These are phyloP conservation scores for Linderniella brevidens DNA, from an alignment of 257 asterid genomes.

Conservation along the genomic window DNA sequence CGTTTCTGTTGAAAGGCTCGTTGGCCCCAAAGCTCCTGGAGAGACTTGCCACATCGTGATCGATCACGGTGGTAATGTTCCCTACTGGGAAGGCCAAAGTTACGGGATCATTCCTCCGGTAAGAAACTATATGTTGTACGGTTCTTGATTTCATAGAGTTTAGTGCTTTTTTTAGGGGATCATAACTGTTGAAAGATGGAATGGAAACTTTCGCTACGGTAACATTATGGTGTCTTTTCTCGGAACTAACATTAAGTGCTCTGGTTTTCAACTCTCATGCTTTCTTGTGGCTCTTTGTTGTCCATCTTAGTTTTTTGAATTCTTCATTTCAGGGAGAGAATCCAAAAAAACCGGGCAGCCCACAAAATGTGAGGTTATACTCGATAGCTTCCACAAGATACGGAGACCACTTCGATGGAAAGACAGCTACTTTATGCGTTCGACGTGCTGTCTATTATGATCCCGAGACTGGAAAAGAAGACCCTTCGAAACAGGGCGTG, in stretches of 20 bases:
- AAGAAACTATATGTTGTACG: constrained; percentile 20
- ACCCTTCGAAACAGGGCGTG: constrained; percentile 69
- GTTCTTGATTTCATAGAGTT: too few relatives aligned
- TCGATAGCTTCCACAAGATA: constrained; percentile 87
- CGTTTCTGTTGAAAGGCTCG: constrained; percentile 72
- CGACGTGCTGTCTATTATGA: constrained; percentile 86
- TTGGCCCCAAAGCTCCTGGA: constrained; percentile 93
- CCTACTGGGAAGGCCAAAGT: constrained; percentile 99
- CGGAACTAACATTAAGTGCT: too few relatives aligned
- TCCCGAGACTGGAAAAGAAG: constrained; percentile 85
- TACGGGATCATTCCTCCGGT: constrained; percentile 91
- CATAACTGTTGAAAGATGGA: too few relatives aligned
- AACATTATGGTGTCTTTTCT: too few relatives aligned
- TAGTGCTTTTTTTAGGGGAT: too few relatives aligned
- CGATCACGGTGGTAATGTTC: constrained; percentile 85
- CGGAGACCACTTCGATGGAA: constrained; percentile 80
- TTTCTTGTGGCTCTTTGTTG: too few relatives aligned
- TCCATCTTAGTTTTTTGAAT: too few relatives aligned
- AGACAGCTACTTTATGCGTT: constrained; percentile 81
- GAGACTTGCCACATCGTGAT: constrained; percentile 96
- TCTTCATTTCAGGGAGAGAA: constrained; percentile 99
- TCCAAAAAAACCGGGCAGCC: constrained; percentile 84
- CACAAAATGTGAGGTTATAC: constrained; percentile 72
- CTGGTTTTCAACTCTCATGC: too few relatives aligned
- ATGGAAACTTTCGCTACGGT: too few relatives aligned